These are phyloP conservation scores for Hordeum marinum DNA, from an alignment of 176 grass and related monocot species.

Conservation along the genomic window DNA sequence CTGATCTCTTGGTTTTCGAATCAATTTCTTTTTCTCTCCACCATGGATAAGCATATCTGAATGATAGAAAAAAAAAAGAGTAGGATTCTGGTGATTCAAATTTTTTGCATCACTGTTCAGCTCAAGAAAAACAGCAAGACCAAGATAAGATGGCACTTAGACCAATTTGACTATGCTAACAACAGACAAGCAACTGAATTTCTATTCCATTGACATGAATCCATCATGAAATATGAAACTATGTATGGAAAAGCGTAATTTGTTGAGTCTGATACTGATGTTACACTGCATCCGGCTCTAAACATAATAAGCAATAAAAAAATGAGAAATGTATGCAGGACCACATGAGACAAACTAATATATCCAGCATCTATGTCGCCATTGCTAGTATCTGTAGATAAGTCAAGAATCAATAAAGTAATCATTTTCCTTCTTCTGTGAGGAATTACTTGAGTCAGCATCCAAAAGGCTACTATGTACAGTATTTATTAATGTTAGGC, in stretches of 20 bases:
- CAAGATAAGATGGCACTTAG: background rate
- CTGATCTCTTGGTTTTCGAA: conserved; percentile 68
- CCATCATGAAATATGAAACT: background rate
- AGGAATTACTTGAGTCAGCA: background rate
- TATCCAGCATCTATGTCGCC: background rate
- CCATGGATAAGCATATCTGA: conserved; percentile 95
- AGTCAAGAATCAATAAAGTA: background rate
- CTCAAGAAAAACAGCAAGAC: background rate
- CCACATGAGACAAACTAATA: background rate
- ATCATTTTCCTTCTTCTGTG: background rate
- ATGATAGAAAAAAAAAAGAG: conserved; percentile 7
- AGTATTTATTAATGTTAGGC: background rate
- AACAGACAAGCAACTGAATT: background rate
- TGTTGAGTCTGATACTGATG: background rate
- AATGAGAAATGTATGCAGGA: background rate
- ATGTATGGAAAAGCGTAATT: background rate
- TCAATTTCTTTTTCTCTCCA: conserved; percentile 98
- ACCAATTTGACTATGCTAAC: background rate
- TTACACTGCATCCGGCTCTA: background rate
- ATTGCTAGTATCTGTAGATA: background rate
- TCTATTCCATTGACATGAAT: background rate
- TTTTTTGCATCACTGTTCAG: background rate
- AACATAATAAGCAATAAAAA: background rate
- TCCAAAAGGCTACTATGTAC: background rate
- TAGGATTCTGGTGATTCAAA: conserved; percentile 14